A percentile compares a stretch with the other conserved stretches of the same genome.
Conservation (phyloP, 441 rosid species). For the Flueggea neowawraea region DNA sequence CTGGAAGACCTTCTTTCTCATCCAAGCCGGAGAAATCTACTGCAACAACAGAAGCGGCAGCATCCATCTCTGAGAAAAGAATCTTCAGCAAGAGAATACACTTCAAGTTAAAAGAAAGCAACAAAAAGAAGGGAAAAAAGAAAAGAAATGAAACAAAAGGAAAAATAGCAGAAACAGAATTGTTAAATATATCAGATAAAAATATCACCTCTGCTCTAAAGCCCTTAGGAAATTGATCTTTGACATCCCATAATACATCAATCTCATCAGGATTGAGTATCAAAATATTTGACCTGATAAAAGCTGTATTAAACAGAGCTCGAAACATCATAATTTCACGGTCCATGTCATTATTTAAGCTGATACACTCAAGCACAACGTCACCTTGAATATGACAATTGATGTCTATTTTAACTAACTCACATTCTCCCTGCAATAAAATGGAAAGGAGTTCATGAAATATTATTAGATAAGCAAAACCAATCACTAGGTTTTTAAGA, state of each 20-base stretch:
- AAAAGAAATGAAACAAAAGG: neutral
- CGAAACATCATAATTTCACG: conserved; percentile 81
- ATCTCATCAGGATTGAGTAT: conserved; percentile 92
- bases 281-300: conserved; percentile 91
- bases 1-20: conserved; percentile 82
- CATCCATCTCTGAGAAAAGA: conserved; percentile 96
- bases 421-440: conserved; percentile 74
- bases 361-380: conserved; percentile 84
- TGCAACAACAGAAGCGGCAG: conserved; percentile 56
- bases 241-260: conserved; percentile 80
- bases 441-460: conserved; percentile 13
- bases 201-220: conserved; percentile 89
- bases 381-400: conserved; percentile 90
- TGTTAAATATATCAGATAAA: conserved; percentile 5
- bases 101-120: conserved; percentile 21
- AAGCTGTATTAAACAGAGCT: conserved; percentile 87
- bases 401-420: conserved; percentile 84
- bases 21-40: conserved; percentile 62
- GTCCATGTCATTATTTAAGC: conserved; percentile 74
- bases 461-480: conserved; percentile 4
- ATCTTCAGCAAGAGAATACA: conserved; percentile 52
- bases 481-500: conserved; percentile 1
- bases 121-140: conserved; percentile 1
- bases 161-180: neutral
- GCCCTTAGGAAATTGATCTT: conserved; percentile 76